Evolutionary conservation across 768 basidiomycete genomes (phyloP), one percentile per base, ranked within the genome.

Genomic region (Albatrellus ellisii): DNA sequence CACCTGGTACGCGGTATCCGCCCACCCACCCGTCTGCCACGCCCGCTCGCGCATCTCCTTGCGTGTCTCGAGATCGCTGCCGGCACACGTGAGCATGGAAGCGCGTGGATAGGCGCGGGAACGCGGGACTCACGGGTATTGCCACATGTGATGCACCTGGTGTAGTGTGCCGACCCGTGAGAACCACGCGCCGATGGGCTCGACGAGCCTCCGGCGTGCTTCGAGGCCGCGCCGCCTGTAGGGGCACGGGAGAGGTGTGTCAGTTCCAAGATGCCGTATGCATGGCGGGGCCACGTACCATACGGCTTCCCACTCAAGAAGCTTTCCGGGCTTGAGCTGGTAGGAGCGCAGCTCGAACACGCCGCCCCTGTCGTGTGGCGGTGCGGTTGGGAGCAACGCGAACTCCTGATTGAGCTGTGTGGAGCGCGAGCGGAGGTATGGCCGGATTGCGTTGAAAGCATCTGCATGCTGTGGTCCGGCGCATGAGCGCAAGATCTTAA

Each of bases 81-180:
- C 42, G 28, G 26, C 38, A 41, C 11, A 17, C 4, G 24, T 21
- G n/a, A 11, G 27, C 29, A 22, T 3, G 3, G 12, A 20, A 8
- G 12, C n/a, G 20, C 14, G 8, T 26, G 7, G 5, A 26, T 35
- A 26, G 21, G 27, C 17, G 15, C 20, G 31, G 24, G 17, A 44
- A 38, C 31, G 32, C 6, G 18, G 12, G n/a, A 45, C 57, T 57
- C 54, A 89, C 87, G 79, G 79, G 58, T 94, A 94, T 62, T 97
- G 92, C 94, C 94, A 98, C 64, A 97, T 74, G 62, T 97, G 94
- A 57, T 97, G 86, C 6, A 95, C 94, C 50, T 87, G 73, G 55
- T 88, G 82, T 41, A 88, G 66, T 36, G 81, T 72, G 39, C 87
- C 87, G 36, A 87, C 68, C 59, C 89, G 87, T 43, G 84, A 83